Conservation (phyloP, 192 early-diverging fungal species). For the Coemansia guatemalensis region DNA sequence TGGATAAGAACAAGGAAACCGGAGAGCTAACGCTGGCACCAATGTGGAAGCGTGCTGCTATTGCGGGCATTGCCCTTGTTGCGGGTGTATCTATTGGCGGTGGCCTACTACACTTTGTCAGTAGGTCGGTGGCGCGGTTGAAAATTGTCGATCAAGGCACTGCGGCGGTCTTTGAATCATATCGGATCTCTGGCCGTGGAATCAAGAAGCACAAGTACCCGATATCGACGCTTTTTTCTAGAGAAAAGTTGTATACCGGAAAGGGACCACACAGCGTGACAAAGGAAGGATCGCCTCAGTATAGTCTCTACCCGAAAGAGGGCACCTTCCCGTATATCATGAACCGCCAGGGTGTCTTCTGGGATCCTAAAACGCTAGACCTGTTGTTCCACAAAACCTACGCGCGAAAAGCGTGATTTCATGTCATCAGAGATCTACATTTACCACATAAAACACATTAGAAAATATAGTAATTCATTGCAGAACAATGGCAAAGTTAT, state of each 20-base stretch:
- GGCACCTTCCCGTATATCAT: slow-evolving; percentile 33
- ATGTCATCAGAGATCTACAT: neutral
- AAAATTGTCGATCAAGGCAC: slow-evolving; percentile 19
- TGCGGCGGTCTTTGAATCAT: slow-evolving; percentile 37
- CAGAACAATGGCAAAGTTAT: slow-evolving; percentile 75
- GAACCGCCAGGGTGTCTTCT: slow-evolving; percentile 40
- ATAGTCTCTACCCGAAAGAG: slow-evolving; percentile 29
- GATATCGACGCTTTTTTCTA: slow-evolving; percentile 22
- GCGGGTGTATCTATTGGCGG: slow-evolving; percentile 36
- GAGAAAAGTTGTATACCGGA: slow-evolving; percentile 38
- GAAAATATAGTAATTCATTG: slow-evolving; percentile 1
- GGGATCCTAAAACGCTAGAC: slow-evolving; percentile 31
- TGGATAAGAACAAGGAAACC: slow-evolving; percentile 40
- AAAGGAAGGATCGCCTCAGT: slow-evolving; percentile 27
- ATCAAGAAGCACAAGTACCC: slow-evolving; percentile 16
- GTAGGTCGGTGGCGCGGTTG: slow-evolving; percentile 35
- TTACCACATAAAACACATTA: neutral
- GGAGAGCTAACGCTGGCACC: slow-evolving; percentile 28
- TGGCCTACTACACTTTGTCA: slow-evolving; percentile 41
- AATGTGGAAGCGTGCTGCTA: slow-evolving; percentile 39
- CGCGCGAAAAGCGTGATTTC: neutral
- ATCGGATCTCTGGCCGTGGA: slow-evolving; percentile 25
- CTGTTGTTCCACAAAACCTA: slow-evolving; percentile 28
- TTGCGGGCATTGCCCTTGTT: slow-evolving; percentile 25
- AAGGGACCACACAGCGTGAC: slow-evolving; percentile 28